Percentiles rank a stretch among this genome's conserved stretches.
These are phyloP conservation scores for Chrysanthemum lavandulifolium DNA, from an alignment of 129 eudicot species.

Conservation along the genomic window DNA sequence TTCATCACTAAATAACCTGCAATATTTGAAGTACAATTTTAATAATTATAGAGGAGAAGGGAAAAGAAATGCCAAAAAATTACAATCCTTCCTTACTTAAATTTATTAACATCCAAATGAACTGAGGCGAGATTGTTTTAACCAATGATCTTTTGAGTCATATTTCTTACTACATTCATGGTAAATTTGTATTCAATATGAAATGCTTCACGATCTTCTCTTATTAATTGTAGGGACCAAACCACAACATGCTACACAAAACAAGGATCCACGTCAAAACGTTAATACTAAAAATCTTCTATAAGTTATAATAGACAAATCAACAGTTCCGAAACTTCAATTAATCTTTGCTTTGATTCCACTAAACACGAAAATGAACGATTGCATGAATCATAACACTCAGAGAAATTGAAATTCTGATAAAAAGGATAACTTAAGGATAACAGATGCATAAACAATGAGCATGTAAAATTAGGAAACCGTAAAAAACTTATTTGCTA, in stretches of 20 bases:
- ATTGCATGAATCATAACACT: slow-evolving; percentile 95
- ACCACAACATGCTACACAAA: slow-evolving; percentile 89
- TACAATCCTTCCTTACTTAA: slow-evolving; percentile 53
- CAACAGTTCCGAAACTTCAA: slow-evolving; percentile 97
- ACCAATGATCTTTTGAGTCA: slow-evolving; percentile 95
- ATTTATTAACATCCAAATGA: slow-evolving; percentile 85
- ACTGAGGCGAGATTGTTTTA: slow-evolving; percentile 89
- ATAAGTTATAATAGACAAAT: slow-evolving; percentile 39
- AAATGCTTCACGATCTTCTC: slow-evolving; percentile 97
- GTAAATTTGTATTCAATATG: slow-evolving; percentile 90
- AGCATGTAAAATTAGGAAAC: background rate
- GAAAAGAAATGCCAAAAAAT: slow-evolving; percentile 3
- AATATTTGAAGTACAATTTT: slow-evolving; percentile 8
- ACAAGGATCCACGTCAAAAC: background rate
- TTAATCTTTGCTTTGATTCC: slow-evolving; percentile 95
- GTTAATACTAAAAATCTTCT: too few relatives aligned
- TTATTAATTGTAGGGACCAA: slow-evolving; percentile 98
- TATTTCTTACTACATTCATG: slow-evolving; percentile 88
- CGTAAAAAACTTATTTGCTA: background rate
- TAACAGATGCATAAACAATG: slow-evolving; percentile 3
- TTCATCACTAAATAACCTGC: slow-evolving; percentile 87
- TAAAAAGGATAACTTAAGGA: slow-evolving; percentile 18
- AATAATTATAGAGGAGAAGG: background rate
- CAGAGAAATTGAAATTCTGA: slow-evolving; percentile 88
- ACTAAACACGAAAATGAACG: slow-evolving; percentile 81